phyloP scores from a whole-genome alignment of 1,139 yeast genomes.

The Lodderomyces metapsilosis region DNA sequence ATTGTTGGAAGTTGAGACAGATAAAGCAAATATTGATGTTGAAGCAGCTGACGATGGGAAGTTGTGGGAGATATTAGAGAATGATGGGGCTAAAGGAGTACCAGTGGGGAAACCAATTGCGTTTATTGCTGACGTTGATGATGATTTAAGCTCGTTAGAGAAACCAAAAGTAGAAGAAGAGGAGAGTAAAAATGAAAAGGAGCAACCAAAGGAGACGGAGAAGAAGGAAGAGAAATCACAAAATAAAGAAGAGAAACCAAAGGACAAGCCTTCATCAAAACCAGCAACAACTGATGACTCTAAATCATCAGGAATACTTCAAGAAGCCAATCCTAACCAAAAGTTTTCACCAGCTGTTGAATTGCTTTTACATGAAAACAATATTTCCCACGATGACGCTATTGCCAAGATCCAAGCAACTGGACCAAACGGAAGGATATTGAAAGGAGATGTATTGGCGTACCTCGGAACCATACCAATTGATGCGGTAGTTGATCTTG shows the following conservation, averaged over 20 bases:
- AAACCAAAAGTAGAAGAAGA: slow-evolving; percentile 46
- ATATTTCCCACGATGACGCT: slow-evolving; percentile 69
- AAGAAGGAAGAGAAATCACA: neutral
- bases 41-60: slow-evolving; percentile 94
- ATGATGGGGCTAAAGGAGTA: slow-evolving; percentile 73
- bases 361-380: slow-evolving; percentile 57
- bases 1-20: slow-evolving; percentile 85
- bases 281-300: slow-evolving; percentile 11
- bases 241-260: slow-evolving; percentile 16
- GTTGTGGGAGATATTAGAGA: slow-evolving; percentile 70
- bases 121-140: slow-evolving; percentile 81
- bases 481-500: slow-evolving; percentile 51
- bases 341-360: slow-evolving; percentile 80
- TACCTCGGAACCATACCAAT: slow-evolving; percentile 67
- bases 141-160: slow-evolving; percentile 65
- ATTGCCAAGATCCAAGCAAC: slow-evolving; percentile 70
- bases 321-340: slow-evolving; percentile 60
- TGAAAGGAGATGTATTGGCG: slow-evolving; percentile 90
- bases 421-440: slow-evolving; percentile 84
- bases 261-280: slow-evolving; percentile 14
- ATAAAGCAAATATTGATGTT: slow-evolving; percentile 89
- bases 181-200: slow-evolving; percentile 12
- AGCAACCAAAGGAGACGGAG: slow-evolving; percentile 11
- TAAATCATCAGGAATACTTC: slow-evolving; percentile 20
- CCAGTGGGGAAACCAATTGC: slow-evolving; percentile 93